Conservation (phyloP, 2,329 filamentous ascomycete species). For the Fusarium piperis region DNA sequence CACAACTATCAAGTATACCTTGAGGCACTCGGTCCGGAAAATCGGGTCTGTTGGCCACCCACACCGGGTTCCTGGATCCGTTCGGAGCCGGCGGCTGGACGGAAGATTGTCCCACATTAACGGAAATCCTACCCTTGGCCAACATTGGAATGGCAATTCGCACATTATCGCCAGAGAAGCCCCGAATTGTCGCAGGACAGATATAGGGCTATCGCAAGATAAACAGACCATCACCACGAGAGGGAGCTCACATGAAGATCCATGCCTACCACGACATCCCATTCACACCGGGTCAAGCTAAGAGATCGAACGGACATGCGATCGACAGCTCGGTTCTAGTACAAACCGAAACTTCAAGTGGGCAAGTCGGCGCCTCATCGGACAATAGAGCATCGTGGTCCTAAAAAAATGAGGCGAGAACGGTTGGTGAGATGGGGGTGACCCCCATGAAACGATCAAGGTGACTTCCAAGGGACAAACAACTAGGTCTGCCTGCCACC, state of each 20-base stretch:
- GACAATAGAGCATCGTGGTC: not conserved
- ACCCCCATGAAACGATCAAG: not conserved
- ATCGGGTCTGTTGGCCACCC: not conserved
- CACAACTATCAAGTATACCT: not conserved
- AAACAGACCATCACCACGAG: not conserved
- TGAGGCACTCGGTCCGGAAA: not conserved
- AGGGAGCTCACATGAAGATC: slow-evolving; percentile 18
- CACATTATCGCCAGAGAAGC: slow-evolving; percentile 11
- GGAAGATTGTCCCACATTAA: not conserved
- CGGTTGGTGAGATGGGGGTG: not conserved
- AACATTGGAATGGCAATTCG: slow-evolving; percentile 25
- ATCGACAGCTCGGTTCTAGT: not conserved
- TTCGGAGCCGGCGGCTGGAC: not conserved
- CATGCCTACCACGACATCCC: slow-evolving; percentile 13
- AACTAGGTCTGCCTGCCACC: not conserved
- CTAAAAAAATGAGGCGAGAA: not conserved
- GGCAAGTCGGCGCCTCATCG: not conserved
- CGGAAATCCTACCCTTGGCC: not conserved
- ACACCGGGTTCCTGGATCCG: not conserved
- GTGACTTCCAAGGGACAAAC: not conserved
- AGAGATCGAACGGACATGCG: not conserved
- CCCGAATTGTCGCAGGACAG: not conserved
- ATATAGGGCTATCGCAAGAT: not conserved
- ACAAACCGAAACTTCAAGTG: not conserved
- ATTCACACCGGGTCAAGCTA: not conserved